Conservation (phyloP, 169 alveolate species). For the Plasmodium vivax region DNA sequence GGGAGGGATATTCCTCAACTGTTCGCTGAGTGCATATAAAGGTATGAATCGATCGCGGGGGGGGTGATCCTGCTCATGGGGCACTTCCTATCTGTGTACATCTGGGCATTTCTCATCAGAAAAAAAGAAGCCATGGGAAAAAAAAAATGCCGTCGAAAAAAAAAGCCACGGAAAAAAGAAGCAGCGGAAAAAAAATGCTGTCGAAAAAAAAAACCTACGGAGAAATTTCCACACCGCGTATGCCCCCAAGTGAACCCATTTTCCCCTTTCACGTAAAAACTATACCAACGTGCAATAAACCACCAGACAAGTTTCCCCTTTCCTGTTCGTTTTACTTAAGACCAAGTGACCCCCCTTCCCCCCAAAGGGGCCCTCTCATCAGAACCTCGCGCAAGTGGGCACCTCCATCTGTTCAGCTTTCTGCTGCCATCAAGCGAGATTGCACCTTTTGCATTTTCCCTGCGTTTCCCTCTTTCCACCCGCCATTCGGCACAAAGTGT, state of each 20-base stretch:
- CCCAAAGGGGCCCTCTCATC: not conserved
- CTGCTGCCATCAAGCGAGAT: not conserved
- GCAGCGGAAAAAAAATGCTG: no score
- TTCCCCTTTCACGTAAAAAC: not conserved
- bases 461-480: not conserved
- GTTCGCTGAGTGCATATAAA: not conserved
- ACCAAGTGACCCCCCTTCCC: not conserved
- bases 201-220: not conserved
- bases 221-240: not conserved
- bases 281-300: not conserved
- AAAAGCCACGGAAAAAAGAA: no score
- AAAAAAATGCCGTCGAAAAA: no score
- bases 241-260: not conserved
- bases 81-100: not conserved
- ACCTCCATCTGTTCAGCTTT: not conserved
- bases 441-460: not conserved
- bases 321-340: not conserved
- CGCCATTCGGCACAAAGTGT: not conserved
- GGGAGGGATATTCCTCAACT: not conserved
- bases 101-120: not conserved
- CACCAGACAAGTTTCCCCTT: not conserved
- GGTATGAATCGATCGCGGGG: not conserved
- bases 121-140: not conserved
- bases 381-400: not conserved
- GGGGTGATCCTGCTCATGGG: not conserved